These are phyloP conservation scores for Retiboletus fuscus DNA, from an alignment of 1,284 basidiomycete genomes.

Conservation along the genomic window DNA sequence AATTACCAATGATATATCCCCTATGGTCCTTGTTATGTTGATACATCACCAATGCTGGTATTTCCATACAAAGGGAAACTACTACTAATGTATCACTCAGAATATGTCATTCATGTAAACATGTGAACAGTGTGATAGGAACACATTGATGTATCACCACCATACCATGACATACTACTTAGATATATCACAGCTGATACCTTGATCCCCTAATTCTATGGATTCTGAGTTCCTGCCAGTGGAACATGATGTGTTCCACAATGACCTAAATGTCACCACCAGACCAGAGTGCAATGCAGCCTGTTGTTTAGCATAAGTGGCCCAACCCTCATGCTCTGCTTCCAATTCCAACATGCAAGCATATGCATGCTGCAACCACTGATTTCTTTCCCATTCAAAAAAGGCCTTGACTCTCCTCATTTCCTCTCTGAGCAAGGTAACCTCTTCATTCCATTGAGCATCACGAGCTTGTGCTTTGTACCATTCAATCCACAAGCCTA, in stretches of 20 bases:
- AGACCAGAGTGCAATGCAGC: background rate
- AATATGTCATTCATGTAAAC: no score
- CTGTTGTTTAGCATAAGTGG: background rate
- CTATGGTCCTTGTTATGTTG: no score
- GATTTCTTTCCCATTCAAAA: background rate
- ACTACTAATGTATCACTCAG: no score
- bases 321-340: background rate
- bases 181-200: background rate
- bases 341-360: background rate
- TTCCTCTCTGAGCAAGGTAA: background rate
- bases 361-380: background rate
- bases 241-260: background rate
- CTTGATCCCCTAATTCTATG: no score
- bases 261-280: background rate
- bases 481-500: conserved; percentile 14
- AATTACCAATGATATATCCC: no score
- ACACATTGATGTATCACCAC: background rate
- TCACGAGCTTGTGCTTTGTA: background rate
- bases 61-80: no score
- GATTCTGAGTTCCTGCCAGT: no score
- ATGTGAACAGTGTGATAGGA: no score
- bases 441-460: background rate
- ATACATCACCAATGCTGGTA: no score
- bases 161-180: background rate
- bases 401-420: background rate